phyloP scores from a whole-genome alignment of 1,139 yeast species.

The Arxiozyma heterogenica region DNA sequence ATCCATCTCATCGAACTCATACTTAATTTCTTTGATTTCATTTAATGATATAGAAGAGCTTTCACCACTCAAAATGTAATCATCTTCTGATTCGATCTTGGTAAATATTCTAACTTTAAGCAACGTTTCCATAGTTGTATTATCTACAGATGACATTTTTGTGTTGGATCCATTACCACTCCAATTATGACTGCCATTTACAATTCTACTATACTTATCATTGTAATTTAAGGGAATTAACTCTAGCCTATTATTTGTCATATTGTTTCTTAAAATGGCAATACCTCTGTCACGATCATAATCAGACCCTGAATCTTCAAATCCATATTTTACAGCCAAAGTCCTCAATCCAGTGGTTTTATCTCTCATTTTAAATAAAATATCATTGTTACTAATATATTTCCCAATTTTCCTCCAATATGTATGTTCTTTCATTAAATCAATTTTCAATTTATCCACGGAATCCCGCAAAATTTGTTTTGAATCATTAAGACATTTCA shows the following conservation, averaged over 20 bases:
- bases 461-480: slow-evolving; percentile 45
- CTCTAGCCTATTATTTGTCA: slow-evolving; percentile 32
- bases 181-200: slow-evolving; percentile 10
- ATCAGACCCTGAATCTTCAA: slow-evolving; percentile 80
- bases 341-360: slow-evolving; percentile 39
- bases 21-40: neutral
- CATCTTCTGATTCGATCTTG: slow-evolving; percentile 49
- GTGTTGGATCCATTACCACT: neutral
- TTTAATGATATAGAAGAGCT: slow-evolving; percentile 11
- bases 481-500: slow-evolving; percentile 55
- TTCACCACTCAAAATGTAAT: slow-evolving; percentile 33
- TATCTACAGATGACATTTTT: neutral
- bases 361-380: slow-evolving; percentile 59
- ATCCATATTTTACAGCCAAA: slow-evolving; percentile 81
- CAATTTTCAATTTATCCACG: slow-evolving; percentile 42
- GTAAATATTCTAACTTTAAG: slow-evolving; percentile 47
- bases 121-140: slow-evolving; percentile 23
- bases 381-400: slow-evolving; percentile 51
- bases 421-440: slow-evolving; percentile 51
- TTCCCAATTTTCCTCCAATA: slow-evolving; percentile 57
- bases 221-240: slow-evolving; percentile 28
- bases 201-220: slow-evolving; percentile 14
- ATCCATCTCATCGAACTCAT: neutral
- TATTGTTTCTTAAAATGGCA: slow-evolving; percentile 47
- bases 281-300: slow-evolving; percentile 61